A percentile compares a stretch with the other conserved stretches of the same genome.
Evolutionary conservation across 2,329 filamentous ascomycete genomes (phyloP).

Genomic region (Fusarium sp.): DNA sequence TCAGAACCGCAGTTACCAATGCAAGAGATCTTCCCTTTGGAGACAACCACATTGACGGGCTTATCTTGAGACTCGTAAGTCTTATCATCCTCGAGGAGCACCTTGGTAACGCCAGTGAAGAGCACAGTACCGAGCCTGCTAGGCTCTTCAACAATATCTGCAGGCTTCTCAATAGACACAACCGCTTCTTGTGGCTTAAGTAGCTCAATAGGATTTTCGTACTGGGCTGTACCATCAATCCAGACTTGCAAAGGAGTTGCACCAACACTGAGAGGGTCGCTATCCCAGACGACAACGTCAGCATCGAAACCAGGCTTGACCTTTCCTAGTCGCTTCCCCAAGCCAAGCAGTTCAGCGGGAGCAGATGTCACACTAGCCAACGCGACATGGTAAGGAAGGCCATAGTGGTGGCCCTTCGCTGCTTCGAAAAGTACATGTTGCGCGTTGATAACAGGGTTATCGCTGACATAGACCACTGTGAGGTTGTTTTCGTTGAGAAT

Average conservation of each 20-base stretch:
- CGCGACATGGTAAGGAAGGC: constrained; percentile 69
- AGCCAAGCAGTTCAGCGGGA: constrained; percentile 67
- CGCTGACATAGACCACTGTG: constrained; percentile 75
- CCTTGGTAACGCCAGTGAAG: constrained; percentile 66
- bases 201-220: constrained; percentile 63
- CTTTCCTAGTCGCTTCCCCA: constrained; percentile 69
- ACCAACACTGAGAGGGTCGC: constrained; percentile 69
- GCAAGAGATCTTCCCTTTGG: constrained; percentile 65
- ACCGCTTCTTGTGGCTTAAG: constrained; percentile 58
- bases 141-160: constrained; percentile 56
- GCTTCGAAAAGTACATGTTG: constrained; percentile 76
- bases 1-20: constrained; percentile 63
- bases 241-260: constrained; percentile 70
- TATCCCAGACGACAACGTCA: constrained; percentile 72
- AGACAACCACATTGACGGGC: constrained; percentile 62
- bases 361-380: constrained; percentile 68
- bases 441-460: constrained; percentile 76
- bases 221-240: constrained; percentile 70
- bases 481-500: constrained; percentile 72
- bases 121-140: constrained; percentile 55
- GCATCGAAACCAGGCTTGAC: constrained; percentile 71
- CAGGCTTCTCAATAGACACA: constrained; percentile 53
- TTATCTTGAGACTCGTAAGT: constrained; percentile 47
- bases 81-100: constrained; percentile 60
- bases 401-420: constrained; percentile 69